Percentiles rank a stretch among this genome's conserved stretches.
Conservation (phyloP, 2,329 filamentous ascomycete species). For the Coniella vitis region DNA sequence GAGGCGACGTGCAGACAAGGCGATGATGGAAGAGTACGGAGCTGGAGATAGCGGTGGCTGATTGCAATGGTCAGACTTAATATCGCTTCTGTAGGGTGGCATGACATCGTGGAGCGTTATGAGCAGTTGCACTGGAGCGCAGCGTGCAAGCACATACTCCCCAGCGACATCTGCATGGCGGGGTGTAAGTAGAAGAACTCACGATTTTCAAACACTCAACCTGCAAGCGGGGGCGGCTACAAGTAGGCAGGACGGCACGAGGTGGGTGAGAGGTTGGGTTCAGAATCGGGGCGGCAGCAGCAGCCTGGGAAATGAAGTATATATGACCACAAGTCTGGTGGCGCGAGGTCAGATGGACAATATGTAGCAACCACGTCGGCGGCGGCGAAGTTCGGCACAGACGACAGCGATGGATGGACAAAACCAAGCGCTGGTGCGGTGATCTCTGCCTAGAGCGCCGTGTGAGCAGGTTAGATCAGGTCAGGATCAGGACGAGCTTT, state of each 20-base stretch:
- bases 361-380: neutral
- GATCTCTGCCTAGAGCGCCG: neutral
- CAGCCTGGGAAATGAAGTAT: neutral
- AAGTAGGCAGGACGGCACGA: no score
- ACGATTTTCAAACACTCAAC: no score
- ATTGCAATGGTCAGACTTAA: neutral
- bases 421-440: neutral
- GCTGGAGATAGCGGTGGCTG: neutral
- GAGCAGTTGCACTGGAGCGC: no score
- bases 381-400: slow-evolving; percentile 1
- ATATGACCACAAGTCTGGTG: neutral
- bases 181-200: no score
- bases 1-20: neutral
- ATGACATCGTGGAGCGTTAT: neutral
- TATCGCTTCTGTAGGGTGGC: neutral
- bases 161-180: no score
- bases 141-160: no score
- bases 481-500: no score
- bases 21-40: slow-evolving; percentile 5
- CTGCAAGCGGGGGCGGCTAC: no score
- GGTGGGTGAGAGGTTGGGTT: no score
- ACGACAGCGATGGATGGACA: neutral
- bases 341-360: neutral
- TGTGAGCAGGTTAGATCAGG: neutral
- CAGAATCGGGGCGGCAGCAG: neutral